phyloP scores from a whole-genome alignment of 352 stramenopile species.

The Globisporangium viniferum region DNA sequence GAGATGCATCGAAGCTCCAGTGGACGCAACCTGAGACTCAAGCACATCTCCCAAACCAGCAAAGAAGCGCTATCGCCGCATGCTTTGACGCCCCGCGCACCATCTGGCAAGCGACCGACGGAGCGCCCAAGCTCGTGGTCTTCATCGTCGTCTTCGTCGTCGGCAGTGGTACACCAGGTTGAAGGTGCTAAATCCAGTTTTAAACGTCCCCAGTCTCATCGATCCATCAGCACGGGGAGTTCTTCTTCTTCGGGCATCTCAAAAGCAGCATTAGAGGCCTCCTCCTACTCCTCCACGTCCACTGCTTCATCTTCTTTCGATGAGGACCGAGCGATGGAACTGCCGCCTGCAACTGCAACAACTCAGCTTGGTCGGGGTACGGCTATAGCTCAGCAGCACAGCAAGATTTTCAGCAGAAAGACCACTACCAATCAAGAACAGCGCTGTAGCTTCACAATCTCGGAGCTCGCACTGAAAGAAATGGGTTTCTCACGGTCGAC shows the following conservation, averaged over 20 bases:
- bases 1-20: slow-evolving; percentile 53
- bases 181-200: neutral
- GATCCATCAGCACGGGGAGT: slow-evolving; percentile 10
- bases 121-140: slow-evolving; percentile 24
- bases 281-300: slow-evolving; percentile 1
- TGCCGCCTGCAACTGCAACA: too few relatives aligned
- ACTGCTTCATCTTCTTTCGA: slow-evolving; percentile 5
- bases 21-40: slow-evolving; percentile 46
- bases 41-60: slow-evolving; percentile 31
- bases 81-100: slow-evolving; percentile 40
- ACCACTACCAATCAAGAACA: slow-evolving; percentile 31
- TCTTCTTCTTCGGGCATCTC: neutral
- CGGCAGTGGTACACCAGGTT: neutral
- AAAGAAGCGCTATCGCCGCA: slow-evolving; percentile 34
- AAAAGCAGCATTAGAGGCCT: neutral
- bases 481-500: slow-evolving; percentile 32
- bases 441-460: slow-evolving; percentile 67
- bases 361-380: neutral
- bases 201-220: neutral
- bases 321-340: neutral
- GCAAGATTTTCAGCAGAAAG: slow-evolving; percentile 12
- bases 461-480: slow-evolving; percentile 43
- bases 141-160: slow-evolving; percentile 2
- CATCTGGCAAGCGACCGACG: slow-evolving; percentile 29
- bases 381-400: neutral